Evolutionary conservation across 2,329 filamentous ascomycete genomes (phyloP).

Genomic region (Alternaria triticimaculans): DNA sequence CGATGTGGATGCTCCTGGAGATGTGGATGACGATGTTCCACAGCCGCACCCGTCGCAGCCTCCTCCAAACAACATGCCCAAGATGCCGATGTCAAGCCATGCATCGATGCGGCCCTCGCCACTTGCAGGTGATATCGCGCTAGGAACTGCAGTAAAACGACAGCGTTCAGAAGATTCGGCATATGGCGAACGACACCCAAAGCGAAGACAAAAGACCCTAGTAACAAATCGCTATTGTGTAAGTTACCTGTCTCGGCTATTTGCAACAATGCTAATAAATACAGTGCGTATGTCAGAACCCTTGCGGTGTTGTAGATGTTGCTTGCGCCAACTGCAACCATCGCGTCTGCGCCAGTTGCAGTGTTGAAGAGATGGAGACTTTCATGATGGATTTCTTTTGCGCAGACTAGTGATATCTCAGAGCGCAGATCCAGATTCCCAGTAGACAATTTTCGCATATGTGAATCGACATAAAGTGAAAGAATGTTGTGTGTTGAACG

Average conservation of each 20-base stretch:
- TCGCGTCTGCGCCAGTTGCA: slow-evolving; percentile 3
- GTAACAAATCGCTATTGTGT: slow-evolving; percentile 12
- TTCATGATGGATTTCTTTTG: not conserved
- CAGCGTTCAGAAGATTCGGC: not conserved
- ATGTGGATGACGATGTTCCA: slow-evolving; percentile 1
- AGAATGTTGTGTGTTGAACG: not conserved
- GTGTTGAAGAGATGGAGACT: not conserved
- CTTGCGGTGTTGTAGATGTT: not conserved
- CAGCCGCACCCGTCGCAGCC: not conserved
- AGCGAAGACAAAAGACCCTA: not conserved
- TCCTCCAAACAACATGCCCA: not conserved
- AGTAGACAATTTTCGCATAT: not conserved
- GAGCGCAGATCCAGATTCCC: not conserved
- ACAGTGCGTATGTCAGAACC: slow-evolving; percentile 9
- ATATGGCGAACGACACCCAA: not conserved
- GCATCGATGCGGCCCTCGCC: not conserved
- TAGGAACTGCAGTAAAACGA: not conserved
- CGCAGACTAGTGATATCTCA: not conserved
- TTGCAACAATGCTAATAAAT: not conserved
- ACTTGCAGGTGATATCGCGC: not conserved
- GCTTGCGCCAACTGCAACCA: slow-evolving; percentile 16
- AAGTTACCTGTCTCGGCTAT: not conserved
- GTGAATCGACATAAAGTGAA: not conserved
- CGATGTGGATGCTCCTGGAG: slow-evolving; percentile 10
- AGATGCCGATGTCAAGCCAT: not conserved